Conservation (phyloP, 1,139 yeast species). For the Magnusiomyces fungicola region DNA sequence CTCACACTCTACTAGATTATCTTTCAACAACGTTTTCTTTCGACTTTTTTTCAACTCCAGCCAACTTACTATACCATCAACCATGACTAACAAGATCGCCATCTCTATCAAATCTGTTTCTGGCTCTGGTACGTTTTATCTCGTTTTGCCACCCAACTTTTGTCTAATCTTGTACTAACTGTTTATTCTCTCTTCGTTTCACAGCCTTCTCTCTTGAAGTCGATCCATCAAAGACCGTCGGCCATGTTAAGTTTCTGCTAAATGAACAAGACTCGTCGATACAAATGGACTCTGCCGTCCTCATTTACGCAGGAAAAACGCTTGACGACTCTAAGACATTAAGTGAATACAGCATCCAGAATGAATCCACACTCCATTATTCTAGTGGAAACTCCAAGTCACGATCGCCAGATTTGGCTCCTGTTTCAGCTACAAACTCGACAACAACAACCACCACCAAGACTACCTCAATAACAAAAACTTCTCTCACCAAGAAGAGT, state of each 20-base stretch:
- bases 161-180: neutral
- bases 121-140: slow-evolving; percentile 8
- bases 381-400: slow-evolving; percentile 36
- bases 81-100: slow-evolving; percentile 7
- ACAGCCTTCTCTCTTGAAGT: slow-evolving; percentile 11
- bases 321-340: slow-evolving; percentile 74
- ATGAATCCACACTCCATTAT: slow-evolving; percentile 68
- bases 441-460: slow-evolving; percentile 15
- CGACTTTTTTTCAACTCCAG: neutral
- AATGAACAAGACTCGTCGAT: slow-evolving; percentile 11
- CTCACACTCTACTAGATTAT: no score
- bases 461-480: slow-evolving; percentile 11
- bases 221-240: slow-evolving; percentile 13
- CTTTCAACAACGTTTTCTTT: neutral
- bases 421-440: slow-evolving; percentile 9
- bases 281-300: slow-evolving; percentile 10
- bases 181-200: neutral
- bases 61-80: neutral
- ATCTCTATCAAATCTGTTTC: slow-evolving; percentile 13
- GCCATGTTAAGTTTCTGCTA: slow-evolving; percentile 11
- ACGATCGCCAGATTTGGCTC: slow-evolving; percentile 49
- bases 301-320: slow-evolving; percentile 49
- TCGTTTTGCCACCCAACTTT: slow-evolving; percentile 7
- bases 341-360: slow-evolving; percentile 72
- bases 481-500: slow-evolving; percentile 36